A percentile compares a stretch with the other conserved stretches of the same genome.
phyloP scores from a whole-genome alignment of 139 green algal species.

The Pseudopediastrum boryanum region DNA sequence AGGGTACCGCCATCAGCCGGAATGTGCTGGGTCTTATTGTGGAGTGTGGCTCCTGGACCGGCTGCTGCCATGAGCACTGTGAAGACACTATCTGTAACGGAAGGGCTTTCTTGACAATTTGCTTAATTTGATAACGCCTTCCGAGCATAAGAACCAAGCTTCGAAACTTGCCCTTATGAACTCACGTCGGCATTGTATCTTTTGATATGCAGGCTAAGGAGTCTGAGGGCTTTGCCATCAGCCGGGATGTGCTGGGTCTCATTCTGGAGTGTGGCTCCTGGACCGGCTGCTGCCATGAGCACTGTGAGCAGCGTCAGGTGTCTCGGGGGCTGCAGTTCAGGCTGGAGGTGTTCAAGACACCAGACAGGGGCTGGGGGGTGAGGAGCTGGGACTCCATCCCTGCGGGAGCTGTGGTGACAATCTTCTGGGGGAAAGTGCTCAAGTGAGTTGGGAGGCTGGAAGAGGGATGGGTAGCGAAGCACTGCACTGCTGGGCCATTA shows the following conservation, averaged over 20 bases:
- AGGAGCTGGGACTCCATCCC: constrained; percentile 62
- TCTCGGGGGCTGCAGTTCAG: constrained; percentile 36
- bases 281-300: constrained; percentile 34
- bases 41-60: constrained; percentile 55
- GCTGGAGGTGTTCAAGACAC: constrained; percentile 62
- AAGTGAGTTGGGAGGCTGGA: neutral
- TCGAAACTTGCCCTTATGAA: too few species aligned
- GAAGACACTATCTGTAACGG: too few species aligned
- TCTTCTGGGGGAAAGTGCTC: constrained; percentile 43
- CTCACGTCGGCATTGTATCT: too few species aligned
- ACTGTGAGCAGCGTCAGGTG: constrained; percentile 39
- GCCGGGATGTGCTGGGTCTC: constrained; percentile 7
- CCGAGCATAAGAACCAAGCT: too few species aligned
- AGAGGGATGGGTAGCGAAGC: neutral
- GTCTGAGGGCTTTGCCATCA: too few species aligned
- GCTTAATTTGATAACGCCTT: too few species aligned
- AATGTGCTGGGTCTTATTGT: constrained; percentile 31
- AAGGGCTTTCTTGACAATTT: too few species aligned
- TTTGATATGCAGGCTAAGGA: too few species aligned
- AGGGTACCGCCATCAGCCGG: too few species aligned
- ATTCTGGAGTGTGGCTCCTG: constrained; percentile 59
- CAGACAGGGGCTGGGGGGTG: constrained; percentile 57
- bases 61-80: constrained; percentile 31
- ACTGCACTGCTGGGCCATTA: too few species aligned
- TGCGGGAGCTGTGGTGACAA: constrained; percentile 39